Evolutionary conservation across 495 filamentous ascomycete genomes (phyloP), one percentile per base, ranked within the genome.

Genomic region (Aspergillus panamensis): DNA sequence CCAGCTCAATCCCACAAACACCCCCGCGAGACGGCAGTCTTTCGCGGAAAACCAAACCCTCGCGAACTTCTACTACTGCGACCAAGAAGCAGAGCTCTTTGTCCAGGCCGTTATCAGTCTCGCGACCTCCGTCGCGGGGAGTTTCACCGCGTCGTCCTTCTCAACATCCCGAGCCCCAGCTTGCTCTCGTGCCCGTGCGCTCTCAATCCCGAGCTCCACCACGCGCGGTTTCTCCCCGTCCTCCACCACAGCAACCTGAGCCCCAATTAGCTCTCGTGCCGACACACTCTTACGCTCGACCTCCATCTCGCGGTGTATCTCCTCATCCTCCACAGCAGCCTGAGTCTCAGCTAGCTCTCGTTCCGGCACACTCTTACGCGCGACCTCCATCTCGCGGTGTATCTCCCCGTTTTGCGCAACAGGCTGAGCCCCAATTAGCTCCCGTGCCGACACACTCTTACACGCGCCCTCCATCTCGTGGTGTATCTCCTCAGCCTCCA

Each of bases 1-100:
- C 68, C 61, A 72, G 74, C 63, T 61, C 71, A 45, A 65, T 84
- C 64, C 74, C 74, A 8, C 78, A 81, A 51, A 77, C 76, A 8
- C 79, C 80, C 0, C 75, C 74, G 21, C 72, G 77, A 61, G 71
- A 73, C 59, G 72, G 73, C 16, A 68, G 65, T 33, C 44, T 66
- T 47, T 68, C 69, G n/a, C 58, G 66, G 44, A 73, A 63, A 50
- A 69, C 65, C 25, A 74, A 67, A 62, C 72, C 68, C 45, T 63
- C 73, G 58, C 76, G 67, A 62, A 79, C 74, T 8, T 72, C 76
- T 49, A 69, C 71, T 3, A 70, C 65, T 21, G 68, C 67, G 20
- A 66, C 72, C 42, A 76, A 73, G 51, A 68, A 73, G 30, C 67
- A 75, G 50, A 66, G 68, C 49, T 68, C 70, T 0, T 8, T 74